phyloP scores from a whole-genome alignment of 139 green algal species.

The Parachlorella kessleri region DNA sequence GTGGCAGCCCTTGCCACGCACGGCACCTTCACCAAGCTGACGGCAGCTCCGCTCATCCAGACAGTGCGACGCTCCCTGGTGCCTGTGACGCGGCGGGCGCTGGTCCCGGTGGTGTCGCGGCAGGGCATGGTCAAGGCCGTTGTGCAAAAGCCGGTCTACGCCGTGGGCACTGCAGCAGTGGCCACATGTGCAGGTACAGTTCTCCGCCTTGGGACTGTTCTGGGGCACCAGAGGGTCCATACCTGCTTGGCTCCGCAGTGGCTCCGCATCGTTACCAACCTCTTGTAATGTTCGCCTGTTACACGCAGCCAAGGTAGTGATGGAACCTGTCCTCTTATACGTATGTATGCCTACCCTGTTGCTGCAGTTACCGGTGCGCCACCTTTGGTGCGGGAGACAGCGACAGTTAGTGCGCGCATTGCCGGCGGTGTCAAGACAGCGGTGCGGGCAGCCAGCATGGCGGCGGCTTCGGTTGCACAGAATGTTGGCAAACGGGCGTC shows the following conservation, averaged over 20 bases:
- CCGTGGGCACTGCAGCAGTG: conserved; percentile 29
- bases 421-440: conserved; percentile 20
- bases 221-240: not conserved
- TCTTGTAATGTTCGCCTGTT: not conserved
- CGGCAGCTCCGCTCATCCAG: not conserved
- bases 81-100: no score
- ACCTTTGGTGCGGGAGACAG: conserved; percentile 1
- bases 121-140: conserved; percentile 21
- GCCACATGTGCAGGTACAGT: conserved; percentile 22
- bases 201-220: no score
- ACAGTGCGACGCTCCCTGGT: not conserved
- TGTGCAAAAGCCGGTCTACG: conserved; percentile 13
- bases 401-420: conserved; percentile 18
- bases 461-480: conserved; percentile 12
- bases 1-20: not conserved
- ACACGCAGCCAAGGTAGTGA: no score
- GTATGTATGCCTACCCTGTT: not conserved
- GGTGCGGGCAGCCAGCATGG: not conserved
- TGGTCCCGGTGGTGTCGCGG: no score
- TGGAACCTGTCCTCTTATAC: not conserved
- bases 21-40: not conserved
- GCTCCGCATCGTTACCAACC: not conserved
- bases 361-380: not conserved
- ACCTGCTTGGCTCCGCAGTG: not conserved
- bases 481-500: conserved; percentile 9